Conservation (phyloP, 805 yeast species). For the Starmerella floris region DNA sequence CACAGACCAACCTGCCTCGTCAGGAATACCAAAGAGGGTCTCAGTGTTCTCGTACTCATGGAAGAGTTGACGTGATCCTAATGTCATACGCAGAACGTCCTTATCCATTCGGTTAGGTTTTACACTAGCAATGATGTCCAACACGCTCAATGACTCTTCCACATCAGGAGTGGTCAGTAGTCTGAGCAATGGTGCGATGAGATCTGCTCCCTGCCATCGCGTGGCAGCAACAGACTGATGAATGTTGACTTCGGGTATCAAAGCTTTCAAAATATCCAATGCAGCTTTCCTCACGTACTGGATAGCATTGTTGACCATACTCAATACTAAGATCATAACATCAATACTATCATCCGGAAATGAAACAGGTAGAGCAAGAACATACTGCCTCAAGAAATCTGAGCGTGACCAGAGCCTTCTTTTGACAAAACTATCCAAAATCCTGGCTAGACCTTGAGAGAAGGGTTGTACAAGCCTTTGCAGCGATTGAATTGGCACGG, state of each 20-base stretch:
- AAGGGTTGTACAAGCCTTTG: slow-evolving; percentile 34
- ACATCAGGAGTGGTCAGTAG: slow-evolving; percentile 73
- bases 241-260: slow-evolving; percentile 68
- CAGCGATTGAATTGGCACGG: slow-evolving; percentile 35
- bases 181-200: slow-evolving; percentile 78
- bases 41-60: slow-evolving; percentile 77
- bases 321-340: slow-evolving; percentile 59
- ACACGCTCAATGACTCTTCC: slow-evolving; percentile 73
- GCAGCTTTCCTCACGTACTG: slow-evolving; percentile 74
- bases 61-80: slow-evolving; percentile 66
- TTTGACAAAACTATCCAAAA: slow-evolving; percentile 63
- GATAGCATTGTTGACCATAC: slow-evolving; percentile 61
- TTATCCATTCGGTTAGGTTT: slow-evolving; percentile 84
- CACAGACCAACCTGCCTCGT: slow-evolving; percentile 91
- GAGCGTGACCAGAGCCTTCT: slow-evolving; percentile 76
- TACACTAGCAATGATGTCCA: slow-evolving; percentile 73
- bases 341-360: slow-evolving; percentile 67
- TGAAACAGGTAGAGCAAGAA: slow-evolving; percentile 51
- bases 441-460: slow-evolving; percentile 42
- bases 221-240: slow-evolving; percentile 61
- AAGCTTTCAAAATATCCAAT: slow-evolving; percentile 55
- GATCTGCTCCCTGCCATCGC: slow-evolving; percentile 76
- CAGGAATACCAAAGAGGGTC: slow-evolving; percentile 87
- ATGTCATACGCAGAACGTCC: slow-evolving; percentile 79
- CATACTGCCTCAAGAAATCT: slow-evolving; percentile 74